Base-by-base conservation (phyloP, 2,329 filamentous ascomycete species). In the Exophiala calicioides region DNA sequence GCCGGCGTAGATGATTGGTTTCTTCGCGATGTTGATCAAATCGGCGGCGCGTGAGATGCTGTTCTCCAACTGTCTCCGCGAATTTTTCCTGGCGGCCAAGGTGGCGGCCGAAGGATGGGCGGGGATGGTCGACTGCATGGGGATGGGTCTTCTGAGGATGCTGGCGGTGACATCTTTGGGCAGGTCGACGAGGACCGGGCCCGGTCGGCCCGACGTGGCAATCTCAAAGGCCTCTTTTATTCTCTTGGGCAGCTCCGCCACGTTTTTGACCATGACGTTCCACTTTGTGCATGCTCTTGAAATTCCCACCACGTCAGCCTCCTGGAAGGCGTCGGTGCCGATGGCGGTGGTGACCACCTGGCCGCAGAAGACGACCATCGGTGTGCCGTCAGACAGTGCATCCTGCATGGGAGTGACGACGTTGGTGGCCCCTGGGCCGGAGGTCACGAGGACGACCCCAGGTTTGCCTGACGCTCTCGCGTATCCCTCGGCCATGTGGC, bases 161-260 rank as follows among this genome's bases (percentile, higher is more conserved):
- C 85, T 85, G 44, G 88, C 93, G 21, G 91, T 97, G 58, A 97
- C 85, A 72, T 98, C 93, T 73, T 97, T 97, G 60, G 91, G 93
- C 55, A 97, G 76, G 68, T 98, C 93, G 54, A 98, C 90, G 53
- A 98, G 81, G 26, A 97, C 93, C 20, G 93, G 93, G 18, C 93
- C 93, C 10, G 93, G 93, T 37, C 93, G 82, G 51, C 93, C 93
- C 61, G 86, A 93, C 31, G 89, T 97, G 30, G 93, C 93, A 65
- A 97, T 97, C 73, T 97, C 90, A 64, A 97, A 97, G 37, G 93
- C 93, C 73, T 97, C 93, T 68, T 96, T 95, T 65, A 97, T 97
- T 57, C 91, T 82, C 61, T 88, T 82, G 39, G 93, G 93, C 45
- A 98, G 78, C 71, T 98, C 93, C 39, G 88, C 90, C 44, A 95